Evolutionary conservation across 495 filamentous ascomycete genomes (phyloP).

Genomic region (Penicillium flavigenum): DNA sequence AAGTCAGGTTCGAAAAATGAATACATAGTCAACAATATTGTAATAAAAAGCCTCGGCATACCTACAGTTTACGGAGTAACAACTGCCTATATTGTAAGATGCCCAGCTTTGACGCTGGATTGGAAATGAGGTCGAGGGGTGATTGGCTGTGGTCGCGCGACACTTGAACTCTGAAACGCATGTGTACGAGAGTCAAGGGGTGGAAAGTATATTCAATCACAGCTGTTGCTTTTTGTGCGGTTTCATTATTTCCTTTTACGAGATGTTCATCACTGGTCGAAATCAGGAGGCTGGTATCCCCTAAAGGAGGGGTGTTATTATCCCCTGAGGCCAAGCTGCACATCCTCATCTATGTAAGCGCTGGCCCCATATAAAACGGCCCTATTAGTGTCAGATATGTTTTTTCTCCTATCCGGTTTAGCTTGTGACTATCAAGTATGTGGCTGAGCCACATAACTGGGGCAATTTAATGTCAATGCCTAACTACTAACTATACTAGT

Average conservation of each 20-base stretch:
- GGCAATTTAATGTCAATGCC: background rate
- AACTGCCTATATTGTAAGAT: background rate
- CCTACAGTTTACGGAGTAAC: background rate
- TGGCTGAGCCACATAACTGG: background rate
- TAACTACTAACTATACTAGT: background rate
- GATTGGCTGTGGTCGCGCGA: conserved; percentile 17
- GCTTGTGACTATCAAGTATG: background rate
- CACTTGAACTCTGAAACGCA: conserved; percentile 11
- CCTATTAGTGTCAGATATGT: conserved; percentile 4
- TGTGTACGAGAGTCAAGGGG: background rate
- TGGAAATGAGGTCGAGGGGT: background rate
- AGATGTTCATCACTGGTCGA: background rate
- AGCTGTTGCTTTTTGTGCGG: background rate
- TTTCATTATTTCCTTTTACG: background rate
- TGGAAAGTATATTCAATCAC: conserved; percentile 4
- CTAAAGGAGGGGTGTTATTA: background rate
- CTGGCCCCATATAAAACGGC: conserved; percentile 9
- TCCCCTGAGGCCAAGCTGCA: conserved; percentile 15
- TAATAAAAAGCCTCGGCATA: background rate
- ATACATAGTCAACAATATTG: background rate
- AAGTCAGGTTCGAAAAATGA: background rate
- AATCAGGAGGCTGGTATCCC: conserved; percentile 15
- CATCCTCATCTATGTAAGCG: conserved; percentile 23
- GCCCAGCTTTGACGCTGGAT: conserved; percentile 13
- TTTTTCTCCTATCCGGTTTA: background rate